phyloP scores from a whole-genome alignment of 257 asterid species.

The Lithospermum erythrorhizon region DNA sequence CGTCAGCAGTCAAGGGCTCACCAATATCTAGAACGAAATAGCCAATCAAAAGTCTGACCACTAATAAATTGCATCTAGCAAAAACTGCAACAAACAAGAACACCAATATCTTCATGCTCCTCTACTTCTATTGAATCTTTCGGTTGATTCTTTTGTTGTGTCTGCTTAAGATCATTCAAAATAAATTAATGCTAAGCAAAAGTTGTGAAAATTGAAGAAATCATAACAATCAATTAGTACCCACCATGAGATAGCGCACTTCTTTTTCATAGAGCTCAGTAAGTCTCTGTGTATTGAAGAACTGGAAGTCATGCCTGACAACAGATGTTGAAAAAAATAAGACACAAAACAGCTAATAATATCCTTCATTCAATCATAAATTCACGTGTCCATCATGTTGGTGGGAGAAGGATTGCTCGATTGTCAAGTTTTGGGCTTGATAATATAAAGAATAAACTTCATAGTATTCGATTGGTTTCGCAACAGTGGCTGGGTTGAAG shows the following conservation, averaged over 20 bases:
- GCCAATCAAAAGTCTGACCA: constrained; percentile 15
- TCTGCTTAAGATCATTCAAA: constrained; percentile 36
- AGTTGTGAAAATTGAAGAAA: constrained; percentile 3
- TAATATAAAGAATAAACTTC: too few relatives aligned
- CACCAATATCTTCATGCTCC: constrained; percentile 69
- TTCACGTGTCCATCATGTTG: background rate
- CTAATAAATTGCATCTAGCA: background rate
- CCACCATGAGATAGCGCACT: constrained; percentile 92
- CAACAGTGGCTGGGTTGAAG: too few relatives aligned
- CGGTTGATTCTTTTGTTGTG: constrained; percentile 74
- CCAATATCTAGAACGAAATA: constrained; percentile 50
- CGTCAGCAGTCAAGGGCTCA: constrained; percentile 95
- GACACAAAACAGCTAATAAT: background rate
- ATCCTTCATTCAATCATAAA: too few relatives aligned
- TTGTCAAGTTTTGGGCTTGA: background rate
- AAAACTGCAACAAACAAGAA: background rate
- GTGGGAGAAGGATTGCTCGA: background rate
- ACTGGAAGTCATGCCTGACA: constrained; percentile 95
- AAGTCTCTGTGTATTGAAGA: constrained; percentile 97
- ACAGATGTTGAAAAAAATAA: constrained; percentile 9
- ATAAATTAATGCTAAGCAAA: constrained; percentile 7
- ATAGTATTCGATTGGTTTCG: too few relatives aligned
- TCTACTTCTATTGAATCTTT: constrained; percentile 91
- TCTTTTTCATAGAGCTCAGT: constrained; percentile 94
- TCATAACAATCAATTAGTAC: constrained; percentile 20